Conservation (phyloP, 306 rosid genomes). For the Vicia villosa region DNA sequence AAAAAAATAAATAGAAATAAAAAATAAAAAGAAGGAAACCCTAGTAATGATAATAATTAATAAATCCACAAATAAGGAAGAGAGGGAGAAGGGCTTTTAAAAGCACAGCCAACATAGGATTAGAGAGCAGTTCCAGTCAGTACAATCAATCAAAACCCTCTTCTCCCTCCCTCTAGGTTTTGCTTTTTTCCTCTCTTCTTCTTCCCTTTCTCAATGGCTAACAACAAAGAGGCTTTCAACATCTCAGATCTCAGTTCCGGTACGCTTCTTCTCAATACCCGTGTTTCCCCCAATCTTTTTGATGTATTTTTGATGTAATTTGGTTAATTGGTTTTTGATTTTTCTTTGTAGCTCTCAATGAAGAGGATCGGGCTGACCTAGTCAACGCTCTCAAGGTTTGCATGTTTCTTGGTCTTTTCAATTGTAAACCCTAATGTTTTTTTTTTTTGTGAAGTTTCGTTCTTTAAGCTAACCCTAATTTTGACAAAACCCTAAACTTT, state of each 20-base stretch:
- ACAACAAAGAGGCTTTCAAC: slow-evolving; percentile 10
- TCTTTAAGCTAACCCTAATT: not conserved
- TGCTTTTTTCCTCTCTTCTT: not conserved
- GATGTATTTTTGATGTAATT: not conserved
- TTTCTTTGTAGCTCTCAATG: slow-evolving; percentile 52
- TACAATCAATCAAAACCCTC: slow-evolving; percentile 5
- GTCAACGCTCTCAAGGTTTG: slow-evolving; percentile 76
- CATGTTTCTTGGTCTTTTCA: not conserved
- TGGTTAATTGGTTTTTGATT: not conserved
- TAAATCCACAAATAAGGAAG: not conserved
- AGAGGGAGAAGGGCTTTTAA: slow-evolving; percentile 20
- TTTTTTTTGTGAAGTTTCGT: not conserved
- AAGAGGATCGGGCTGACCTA: slow-evolving; percentile 59
- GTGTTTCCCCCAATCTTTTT: not conserved
- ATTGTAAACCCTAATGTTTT: not conserved
- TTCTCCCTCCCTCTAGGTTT: not conserved
- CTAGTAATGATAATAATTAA: not conserved
- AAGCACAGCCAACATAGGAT: not conserved
- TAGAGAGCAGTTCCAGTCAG: not conserved
- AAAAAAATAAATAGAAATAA: not conserved
- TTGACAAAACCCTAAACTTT: not conserved
- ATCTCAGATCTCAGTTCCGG: slow-evolving; percentile 28
- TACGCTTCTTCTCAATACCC: not conserved
- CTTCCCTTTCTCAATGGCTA: not conserved
- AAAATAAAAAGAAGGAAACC: not conserved